Base-by-base conservation (phyloP, 176 grass and related monocot species). In the Musa troglodytarum region DNA sequence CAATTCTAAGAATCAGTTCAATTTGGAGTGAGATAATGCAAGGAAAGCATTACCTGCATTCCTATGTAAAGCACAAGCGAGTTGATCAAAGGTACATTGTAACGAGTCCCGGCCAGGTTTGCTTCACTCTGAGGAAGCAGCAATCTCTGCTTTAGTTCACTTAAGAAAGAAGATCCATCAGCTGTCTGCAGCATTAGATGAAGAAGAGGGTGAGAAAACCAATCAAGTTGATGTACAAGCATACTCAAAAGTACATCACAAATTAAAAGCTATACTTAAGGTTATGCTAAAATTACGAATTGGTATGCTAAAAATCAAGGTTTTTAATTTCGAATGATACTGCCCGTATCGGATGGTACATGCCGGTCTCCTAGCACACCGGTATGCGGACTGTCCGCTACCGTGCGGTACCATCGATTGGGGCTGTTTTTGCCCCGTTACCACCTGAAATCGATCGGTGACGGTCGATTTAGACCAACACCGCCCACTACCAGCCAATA, bases 11-110 rank as follows among this genome's bases (percentile, higher is more conserved):
- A 21, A 53, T 52, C 19, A 69, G 10, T 43, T 78, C 54, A 9
- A 74, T 53, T 15, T 76, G 16, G 49, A 57, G 63, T 50, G 20
- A n/a, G 74, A 59, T 14, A 66, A 50, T 63, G 24, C 21, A 28
- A 59, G 52, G 49, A 68, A 79, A 54, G 63, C 53, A 52, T 2
- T 77, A 98, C 94, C 90, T 98, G 90, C 75, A 93, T 93, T 80
- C 94, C 94, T 8, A 98, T 85, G 68, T 93, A 98, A 74, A 98
- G 84, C 34, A 93, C 90, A 66, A 98, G 90, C 14, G 94, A 98
- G 74, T 98, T 98, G 71, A 98, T 86, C 23, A 98, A 76, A 79
- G 90, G 88, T 49, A 97, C 88, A 87, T 93, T 97, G 53, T 91
- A 97, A 72, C 90, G 88, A 52, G 90, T 91, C 19, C 90, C 94